These are phyloP conservation scores for Streptanthus diversifolius DNA, from an alignment of 345 rosid species.

Conservation along the genomic window DNA sequence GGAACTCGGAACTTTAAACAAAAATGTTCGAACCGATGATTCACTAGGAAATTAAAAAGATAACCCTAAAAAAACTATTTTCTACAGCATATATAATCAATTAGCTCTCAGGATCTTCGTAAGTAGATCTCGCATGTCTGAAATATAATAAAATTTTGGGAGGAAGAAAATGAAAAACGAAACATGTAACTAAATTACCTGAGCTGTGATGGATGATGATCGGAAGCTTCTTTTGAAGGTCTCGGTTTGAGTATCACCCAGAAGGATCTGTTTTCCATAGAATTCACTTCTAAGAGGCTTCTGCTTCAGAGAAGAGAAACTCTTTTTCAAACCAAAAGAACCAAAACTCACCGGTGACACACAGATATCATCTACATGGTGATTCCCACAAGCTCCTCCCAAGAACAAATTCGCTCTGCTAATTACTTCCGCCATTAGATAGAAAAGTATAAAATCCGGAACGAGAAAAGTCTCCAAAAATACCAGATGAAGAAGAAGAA, in stretches of 20 bases:
- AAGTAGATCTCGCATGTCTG: constrained; percentile 9
- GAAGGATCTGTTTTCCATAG: constrained; percentile 43
- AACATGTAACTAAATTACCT: constrained; percentile 35
- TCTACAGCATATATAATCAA: background rate
- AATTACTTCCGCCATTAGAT: constrained; percentile 52
- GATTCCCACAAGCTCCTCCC: constrained; percentile 27
- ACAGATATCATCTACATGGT: constrained; percentile 33
- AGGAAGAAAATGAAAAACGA: background rate
- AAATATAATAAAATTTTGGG: background rate
- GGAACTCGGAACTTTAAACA: too few relatives aligned
- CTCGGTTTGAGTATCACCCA: constrained; percentile 29
- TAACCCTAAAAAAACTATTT: background rate
- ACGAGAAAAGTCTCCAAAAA: background rate
- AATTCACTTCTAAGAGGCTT: constrained; percentile 45
- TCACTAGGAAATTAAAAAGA: background rate
- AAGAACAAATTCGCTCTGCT: constrained; percentile 43
- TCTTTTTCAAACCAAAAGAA: constrained; percentile 23
- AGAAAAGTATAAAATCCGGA: background rate
- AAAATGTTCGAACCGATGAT: background rate
- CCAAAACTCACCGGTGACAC: constrained; percentile 33
- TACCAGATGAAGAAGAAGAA: background rate
- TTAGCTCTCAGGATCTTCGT: background rate
- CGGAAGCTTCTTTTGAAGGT: constrained; percentile 28
- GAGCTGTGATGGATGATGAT: constrained; percentile 42
- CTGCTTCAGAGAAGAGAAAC: constrained; percentile 36